phyloP scores from a whole-genome alignment of 306 rosid genomes.

The Fragaria iinumae region DNA sequence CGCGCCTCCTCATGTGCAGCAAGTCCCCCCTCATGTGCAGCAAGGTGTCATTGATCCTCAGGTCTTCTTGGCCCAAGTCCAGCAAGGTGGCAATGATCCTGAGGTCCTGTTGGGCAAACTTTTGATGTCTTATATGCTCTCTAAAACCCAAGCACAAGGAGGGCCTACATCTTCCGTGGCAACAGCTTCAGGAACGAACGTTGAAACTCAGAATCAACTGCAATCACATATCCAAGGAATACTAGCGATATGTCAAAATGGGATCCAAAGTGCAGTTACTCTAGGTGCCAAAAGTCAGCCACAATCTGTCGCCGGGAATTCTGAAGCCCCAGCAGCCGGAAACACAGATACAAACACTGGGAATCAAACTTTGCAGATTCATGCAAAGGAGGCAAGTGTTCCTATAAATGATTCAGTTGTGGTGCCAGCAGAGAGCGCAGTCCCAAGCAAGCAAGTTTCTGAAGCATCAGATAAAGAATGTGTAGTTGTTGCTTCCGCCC shows the following conservation, averaged over 20 bases:
- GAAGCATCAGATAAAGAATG: neutral
- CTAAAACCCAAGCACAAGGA: conserved; percentile 45
- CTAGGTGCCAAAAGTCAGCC: conserved; percentile 18
- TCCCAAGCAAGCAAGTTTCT: conserved; percentile 16
- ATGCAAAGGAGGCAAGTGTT: conserved; percentile 3
- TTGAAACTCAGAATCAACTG: conserved; percentile 20
- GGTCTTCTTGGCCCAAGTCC: conserved; percentile 55
- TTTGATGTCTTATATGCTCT: conserved; percentile 47
- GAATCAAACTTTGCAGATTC: conserved; percentile 9
- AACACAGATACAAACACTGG: conserved; percentile 9
- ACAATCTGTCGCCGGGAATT: neutral
- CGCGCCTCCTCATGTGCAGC: neutral
- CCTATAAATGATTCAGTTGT: neutral
- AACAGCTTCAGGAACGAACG: conserved; percentile 15
- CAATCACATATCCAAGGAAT: conserved; percentile 14
- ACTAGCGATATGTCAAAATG: conserved; percentile 8
- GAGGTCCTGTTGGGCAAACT: conserved; percentile 70
- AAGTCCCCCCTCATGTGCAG: conserved; percentile 3
- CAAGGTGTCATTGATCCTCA: conserved; percentile 67
- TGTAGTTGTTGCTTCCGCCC: conserved; percentile 2
- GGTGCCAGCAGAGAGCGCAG: conserved; percentile 15
- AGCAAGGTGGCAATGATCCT: conserved; percentile 62
- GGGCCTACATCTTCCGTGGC: conserved; percentile 28
- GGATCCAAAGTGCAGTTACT: conserved; percentile 10
- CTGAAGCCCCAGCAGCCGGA: neutral